Evolutionary conservation across 2,329 filamentous ascomycete species (phyloP).

Genomic region (Aureobasidium sp.): DNA sequence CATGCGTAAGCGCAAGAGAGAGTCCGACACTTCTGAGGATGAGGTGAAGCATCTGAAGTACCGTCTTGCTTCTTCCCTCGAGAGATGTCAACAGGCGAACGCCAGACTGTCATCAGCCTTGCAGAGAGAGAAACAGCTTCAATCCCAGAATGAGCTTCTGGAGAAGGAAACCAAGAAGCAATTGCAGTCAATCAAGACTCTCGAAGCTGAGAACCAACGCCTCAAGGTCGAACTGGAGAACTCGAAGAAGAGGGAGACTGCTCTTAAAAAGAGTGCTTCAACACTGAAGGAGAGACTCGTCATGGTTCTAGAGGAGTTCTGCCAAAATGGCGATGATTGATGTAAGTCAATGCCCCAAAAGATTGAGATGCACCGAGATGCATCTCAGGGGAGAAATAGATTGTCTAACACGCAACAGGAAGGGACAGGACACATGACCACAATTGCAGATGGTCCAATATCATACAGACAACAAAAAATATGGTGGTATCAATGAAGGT

Average conservation of each 20-base stretch:
- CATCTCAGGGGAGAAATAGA: too few species aligned
- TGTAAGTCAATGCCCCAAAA: too few species aligned
- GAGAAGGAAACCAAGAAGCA: background rate
- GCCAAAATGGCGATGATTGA: too few species aligned
- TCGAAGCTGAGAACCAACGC: background rate
- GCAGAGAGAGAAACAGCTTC: background rate
- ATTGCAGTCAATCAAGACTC: background rate
- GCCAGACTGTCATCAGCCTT: background rate
- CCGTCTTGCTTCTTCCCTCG: background rate
- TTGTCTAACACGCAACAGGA: too few species aligned
- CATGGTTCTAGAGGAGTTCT: background rate
- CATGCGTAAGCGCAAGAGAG: background rate
- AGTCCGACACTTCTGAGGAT: background rate
- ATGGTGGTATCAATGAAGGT: too few species aligned
- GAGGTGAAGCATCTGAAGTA: background rate
- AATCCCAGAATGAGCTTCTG: background rate
- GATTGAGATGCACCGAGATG: too few species aligned
- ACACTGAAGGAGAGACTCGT: too few species aligned
- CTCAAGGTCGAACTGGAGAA: background rate
- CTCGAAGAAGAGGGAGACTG: background rate
- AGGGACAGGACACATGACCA: too few species aligned
- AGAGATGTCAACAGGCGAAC: background rate
- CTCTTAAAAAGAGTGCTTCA: background rate
- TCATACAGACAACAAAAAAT: too few species aligned
- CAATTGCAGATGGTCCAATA: too few species aligned